A percentile compares a stretch with the other conserved stretches of the same genome.
Conservation (phyloP, 768 basidiomycete species). For the Pluteus cervinus region DNA sequence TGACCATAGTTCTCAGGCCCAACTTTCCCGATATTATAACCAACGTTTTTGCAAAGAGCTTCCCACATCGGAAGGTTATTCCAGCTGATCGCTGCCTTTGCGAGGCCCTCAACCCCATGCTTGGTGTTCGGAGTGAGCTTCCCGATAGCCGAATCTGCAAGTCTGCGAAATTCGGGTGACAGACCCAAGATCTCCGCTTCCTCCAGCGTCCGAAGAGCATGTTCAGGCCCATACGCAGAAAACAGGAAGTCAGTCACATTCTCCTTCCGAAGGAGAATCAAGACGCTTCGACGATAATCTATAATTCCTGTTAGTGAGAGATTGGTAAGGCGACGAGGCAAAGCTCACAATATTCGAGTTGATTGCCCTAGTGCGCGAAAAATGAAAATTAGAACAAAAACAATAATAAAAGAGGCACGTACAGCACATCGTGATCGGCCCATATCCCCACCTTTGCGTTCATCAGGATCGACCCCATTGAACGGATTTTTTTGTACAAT, state of each 20-base stretch:
- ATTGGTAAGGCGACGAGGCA: background rate
- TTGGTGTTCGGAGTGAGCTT: slow-evolving; percentile 7
- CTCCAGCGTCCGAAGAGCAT: background rate
- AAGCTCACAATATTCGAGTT: slow-evolving; percentile 25
- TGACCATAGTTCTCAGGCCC: slow-evolving; percentile 10
- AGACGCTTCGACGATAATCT: slow-evolving; percentile 23
- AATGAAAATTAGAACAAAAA: slow-evolving; percentile 2
- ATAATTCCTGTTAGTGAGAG: slow-evolving; percentile 9
- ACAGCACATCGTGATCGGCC: slow-evolving; percentile 29
- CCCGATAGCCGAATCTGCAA: slow-evolving; percentile 11
- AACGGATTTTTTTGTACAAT: slow-evolving; percentile 30
- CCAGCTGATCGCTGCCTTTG: slow-evolving; percentile 20
- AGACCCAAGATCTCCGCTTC: background rate
- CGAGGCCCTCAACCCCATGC: slow-evolving; percentile 5
- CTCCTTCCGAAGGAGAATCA: slow-evolving; percentile 21
- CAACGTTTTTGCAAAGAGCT: slow-evolving; percentile 11
- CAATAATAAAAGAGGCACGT: slow-evolving; percentile 1
- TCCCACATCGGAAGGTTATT: slow-evolving; percentile 22
- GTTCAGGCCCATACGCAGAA: background rate
- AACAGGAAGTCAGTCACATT: slow-evolving; percentile 5
- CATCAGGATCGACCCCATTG: slow-evolving; percentile 25
- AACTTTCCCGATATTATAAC: slow-evolving; percentile 9
- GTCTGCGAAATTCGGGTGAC: background rate
- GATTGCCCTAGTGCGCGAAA: slow-evolving; percentile 14
- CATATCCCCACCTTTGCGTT: slow-evolving; percentile 33